Evolutionary conservation across 352 stramenopile species (phyloP).

Genomic region (Pythium folliculosum): DNA sequence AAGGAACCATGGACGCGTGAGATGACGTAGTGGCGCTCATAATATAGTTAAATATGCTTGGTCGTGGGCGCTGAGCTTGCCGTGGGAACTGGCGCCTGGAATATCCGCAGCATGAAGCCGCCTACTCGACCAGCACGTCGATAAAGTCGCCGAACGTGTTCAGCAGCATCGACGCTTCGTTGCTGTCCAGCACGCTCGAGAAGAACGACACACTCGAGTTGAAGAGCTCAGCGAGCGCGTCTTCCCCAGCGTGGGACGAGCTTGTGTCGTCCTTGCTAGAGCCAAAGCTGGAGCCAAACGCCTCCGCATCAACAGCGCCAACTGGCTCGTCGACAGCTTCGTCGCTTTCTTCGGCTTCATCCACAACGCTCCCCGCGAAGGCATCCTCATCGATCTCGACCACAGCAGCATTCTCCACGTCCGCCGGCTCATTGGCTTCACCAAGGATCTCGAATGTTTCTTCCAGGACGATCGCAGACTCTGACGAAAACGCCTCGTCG

Average conservation of each 20-base stretch:
- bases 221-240: slow-evolving; percentile 28
- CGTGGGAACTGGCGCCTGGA: background rate
- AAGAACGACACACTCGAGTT: slow-evolving; percentile 58
- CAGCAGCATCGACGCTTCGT: slow-evolving; percentile 62
- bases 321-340: background rate
- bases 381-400: background rate
- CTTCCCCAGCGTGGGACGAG: background rate
- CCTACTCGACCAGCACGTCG: slow-evolving; percentile 62
- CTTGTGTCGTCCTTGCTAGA: background rate
- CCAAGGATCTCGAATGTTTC: background rate
- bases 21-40: background rate
- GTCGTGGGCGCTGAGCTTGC: background rate
- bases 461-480: background rate
- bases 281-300: slow-evolving; percentile 1
- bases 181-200: slow-evolving; percentile 54
- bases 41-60: slow-evolving; percentile 12
- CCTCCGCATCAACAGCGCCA: background rate
- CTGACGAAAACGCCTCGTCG: background rate
- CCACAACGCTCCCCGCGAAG: background rate
- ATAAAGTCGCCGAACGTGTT: slow-evolving; percentile 75
- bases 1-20: no score
- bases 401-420: background rate
- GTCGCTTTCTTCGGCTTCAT: background rate
- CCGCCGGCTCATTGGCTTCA: background rate
- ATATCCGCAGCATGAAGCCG: no score